These are phyloP conservation scores for Vaccinium myrtillus DNA, from an alignment of 148 eudicot species.

Conservation along the genomic window DNA sequence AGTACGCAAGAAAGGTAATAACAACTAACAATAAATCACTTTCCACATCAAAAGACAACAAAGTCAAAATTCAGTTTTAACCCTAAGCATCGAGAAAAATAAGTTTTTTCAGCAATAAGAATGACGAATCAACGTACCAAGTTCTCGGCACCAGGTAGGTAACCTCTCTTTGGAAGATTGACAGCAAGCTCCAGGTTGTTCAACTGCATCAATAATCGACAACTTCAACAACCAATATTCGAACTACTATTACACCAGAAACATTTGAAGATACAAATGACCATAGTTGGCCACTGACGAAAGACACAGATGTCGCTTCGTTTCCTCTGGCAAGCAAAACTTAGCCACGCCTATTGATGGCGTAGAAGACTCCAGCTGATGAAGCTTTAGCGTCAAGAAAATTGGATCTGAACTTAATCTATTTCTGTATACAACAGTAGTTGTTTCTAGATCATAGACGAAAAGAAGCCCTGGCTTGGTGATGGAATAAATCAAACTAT, in stretches of 20 bases:
- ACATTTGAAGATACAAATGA: not conserved
- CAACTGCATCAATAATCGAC: constrained; percentile 47
- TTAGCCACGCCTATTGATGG: constrained; percentile 87
- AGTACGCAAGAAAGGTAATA: not conserved
- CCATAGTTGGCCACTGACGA: constrained; percentile 91
- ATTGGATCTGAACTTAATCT: constrained; percentile 95
- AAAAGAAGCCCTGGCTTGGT: constrained; percentile 96
- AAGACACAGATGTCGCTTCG: constrained; percentile 85
- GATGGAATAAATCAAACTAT: constrained; percentile 79
- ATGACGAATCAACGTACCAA: constrained; percentile 43
- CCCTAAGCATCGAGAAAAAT: not conserved
- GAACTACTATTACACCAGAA: not conserved
- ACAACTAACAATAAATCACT: not conserved
- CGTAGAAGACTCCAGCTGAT: constrained; percentile 91
- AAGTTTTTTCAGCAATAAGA: not conserved
- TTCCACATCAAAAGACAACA: not conserved
- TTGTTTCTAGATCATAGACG: constrained; percentile 94
- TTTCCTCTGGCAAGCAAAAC: constrained; percentile 92
- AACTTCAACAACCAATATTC: not conserved
- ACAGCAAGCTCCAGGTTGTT: constrained; percentile 99
- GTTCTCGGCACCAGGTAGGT: constrained; percentile 97
- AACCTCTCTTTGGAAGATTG: constrained; percentile 96
- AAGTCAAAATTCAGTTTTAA: not conserved
- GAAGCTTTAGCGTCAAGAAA: constrained; percentile 92
- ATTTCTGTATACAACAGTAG: constrained; percentile 84